Evolutionary conservation across 306 rosid genomes (phyloP).

Genomic region (Cicer arietinum): DNA sequence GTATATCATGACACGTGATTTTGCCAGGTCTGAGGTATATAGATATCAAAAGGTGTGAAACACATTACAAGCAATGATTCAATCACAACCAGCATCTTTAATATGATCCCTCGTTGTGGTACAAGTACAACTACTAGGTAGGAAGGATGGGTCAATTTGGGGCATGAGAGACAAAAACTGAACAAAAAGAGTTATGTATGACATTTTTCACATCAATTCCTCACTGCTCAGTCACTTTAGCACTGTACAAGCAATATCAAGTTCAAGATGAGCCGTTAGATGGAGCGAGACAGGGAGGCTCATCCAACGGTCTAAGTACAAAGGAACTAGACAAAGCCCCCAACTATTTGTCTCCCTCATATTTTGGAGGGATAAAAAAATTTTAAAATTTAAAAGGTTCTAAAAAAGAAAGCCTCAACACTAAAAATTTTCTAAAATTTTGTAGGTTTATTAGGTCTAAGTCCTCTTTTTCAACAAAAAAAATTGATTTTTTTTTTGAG

Average conservation of each 20-base stretch:
- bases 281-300: conserved; percentile 1
- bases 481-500: too few relatives aligned
- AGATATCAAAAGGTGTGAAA: conserved; percentile 22
- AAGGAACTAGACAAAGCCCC: background rate
- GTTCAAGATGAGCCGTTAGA: conserved; percentile 40
- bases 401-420: too few relatives aligned
- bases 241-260: conserved; percentile 33
- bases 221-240: conserved; percentile 29
- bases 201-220: background rate
- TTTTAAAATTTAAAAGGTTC: too few relatives aligned
- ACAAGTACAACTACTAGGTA: background rate
- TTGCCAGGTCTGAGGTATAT: background rate
- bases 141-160: background rate
- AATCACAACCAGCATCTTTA: conserved; percentile 16
- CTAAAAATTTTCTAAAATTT: too few relatives aligned
- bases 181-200: background rate
- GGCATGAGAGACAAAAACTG: background rate
- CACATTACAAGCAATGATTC: conserved; percentile 42
- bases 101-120: background rate
- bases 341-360: too few relatives aligned
- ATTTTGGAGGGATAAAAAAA: too few relatives aligned
- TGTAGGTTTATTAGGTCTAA: too few relatives aligned
- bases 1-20: background rate
- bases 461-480: too few relatives aligned
- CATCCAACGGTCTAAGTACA: conserved; percentile 46